Base-by-base conservation (phyloP, 495 filamentous ascomycete genomes). In the Penicillium cinerascens region DNA sequence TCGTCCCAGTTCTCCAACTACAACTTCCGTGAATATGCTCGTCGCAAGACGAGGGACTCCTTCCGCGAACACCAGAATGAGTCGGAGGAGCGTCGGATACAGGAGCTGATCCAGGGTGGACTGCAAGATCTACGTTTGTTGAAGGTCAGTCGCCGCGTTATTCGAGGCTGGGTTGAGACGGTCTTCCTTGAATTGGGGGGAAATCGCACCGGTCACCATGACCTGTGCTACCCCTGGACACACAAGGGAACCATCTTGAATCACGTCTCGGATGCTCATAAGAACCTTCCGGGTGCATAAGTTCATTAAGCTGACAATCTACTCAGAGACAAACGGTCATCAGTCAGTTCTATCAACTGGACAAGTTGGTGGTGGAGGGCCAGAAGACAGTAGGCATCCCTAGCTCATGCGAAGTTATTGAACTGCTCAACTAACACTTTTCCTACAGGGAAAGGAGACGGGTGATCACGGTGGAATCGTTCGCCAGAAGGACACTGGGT, bases 1-100 rank as follows among this genome's bases (percentile, higher is more conserved):
- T 84, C 89, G 16, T 79, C 82, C 44, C 88, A 95, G 59, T 98
- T 97, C 70, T 83, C 91, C 46, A 79, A 85, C 54, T 98, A 96
- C 79, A 97, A 97, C 70, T 98, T 96, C 79, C 83, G 93, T 66
- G 92, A 97, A 61, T 98, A 97, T 73, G 92, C 95, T 25, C 88
- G 82, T 66, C 85, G 95, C 51, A 82, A 93, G 64, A 92, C 93
- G 60, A 77, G 76, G 61, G 93, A 96, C 75, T 82, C 88, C 9
- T 98, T 98, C 68, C 81, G 88, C 50, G 91, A 92, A 68, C 79
- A 95, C 65, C 67, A 78, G 50, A 78, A 78, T 49, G 75, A 75
- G 53, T 76, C 80, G 11, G 82, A 88, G 52, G 92, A 93, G 40
- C 76, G 91, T 56, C 75, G 78, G 71, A 79, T 95, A 67, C 91